These are phyloP conservation scores for Dinochytrium kinnereticum DNA, from an alignment of 371 early-diverging fungal species.

Conservation along the genomic window DNA sequence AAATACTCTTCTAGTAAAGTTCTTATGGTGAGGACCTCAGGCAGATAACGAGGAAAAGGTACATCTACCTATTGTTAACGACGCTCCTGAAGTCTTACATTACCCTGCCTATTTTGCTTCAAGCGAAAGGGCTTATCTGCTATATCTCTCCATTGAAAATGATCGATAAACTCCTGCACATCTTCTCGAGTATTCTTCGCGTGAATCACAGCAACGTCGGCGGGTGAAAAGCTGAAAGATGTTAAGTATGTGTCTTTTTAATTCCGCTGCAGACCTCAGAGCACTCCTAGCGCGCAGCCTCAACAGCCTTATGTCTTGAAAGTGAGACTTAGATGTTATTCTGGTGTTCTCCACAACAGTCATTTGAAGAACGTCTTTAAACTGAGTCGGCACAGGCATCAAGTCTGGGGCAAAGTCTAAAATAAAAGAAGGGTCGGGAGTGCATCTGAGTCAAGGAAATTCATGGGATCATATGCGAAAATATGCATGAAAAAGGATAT, in stretches of 20 bases:
- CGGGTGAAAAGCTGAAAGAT: slow-evolving; percentile 72
- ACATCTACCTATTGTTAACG: slow-evolving; percentile 2
- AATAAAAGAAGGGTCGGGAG: background rate
- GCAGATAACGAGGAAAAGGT: slow-evolving; percentile 46
- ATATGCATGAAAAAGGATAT: slow-evolving; percentile 36
- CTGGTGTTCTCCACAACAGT: slow-evolving; percentile 51
- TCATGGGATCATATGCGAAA: slow-evolving; percentile 28
- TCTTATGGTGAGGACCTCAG: slow-evolving; percentile 66
- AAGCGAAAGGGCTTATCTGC: slow-evolving; percentile 71
- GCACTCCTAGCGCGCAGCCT: slow-evolving; percentile 41
- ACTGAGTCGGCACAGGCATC: too few relatives aligned
- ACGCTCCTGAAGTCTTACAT: slow-evolving; percentile 20
- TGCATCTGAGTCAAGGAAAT: slow-evolving; percentile 43
- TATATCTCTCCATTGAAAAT: slow-evolving; percentile 71
- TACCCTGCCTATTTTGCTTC: slow-evolving; percentile 43
- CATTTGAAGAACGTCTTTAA: too few relatives aligned
- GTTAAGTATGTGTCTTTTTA: background rate
- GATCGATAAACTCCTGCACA: slow-evolving; percentile 70
- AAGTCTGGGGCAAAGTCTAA: background rate
- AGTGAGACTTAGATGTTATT: slow-evolving; percentile 79
- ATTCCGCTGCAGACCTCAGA: too few relatives aligned
- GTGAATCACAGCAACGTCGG: slow-evolving; percentile 78
- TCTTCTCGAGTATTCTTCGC: slow-evolving; percentile 75
- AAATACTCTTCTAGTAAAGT: slow-evolving; percentile 71
- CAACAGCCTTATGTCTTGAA: slow-evolving; percentile 90